Evolutionary conservation across 139 green algal genomes (phyloP).

Genomic region (Closterium sp.): DNA sequence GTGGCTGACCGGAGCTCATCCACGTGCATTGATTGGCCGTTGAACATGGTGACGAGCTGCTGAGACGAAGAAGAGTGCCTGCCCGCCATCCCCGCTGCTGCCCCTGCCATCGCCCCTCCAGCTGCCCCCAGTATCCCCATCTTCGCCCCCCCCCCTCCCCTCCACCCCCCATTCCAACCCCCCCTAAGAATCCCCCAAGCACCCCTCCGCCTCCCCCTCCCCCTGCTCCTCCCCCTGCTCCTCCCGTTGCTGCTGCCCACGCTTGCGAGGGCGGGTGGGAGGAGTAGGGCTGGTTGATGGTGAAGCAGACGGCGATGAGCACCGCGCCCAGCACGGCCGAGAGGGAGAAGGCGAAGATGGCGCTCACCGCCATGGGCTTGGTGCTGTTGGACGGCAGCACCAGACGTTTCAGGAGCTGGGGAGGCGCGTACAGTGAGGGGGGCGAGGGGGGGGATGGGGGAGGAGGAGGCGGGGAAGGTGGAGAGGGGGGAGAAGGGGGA

Average conservation of each 20-base stretch:
- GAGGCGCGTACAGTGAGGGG: neutral
- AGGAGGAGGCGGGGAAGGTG: neutral
- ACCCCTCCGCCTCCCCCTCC: neutral
- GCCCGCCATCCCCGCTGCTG: neutral
- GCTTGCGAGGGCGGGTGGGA: neutral
- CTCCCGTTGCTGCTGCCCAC: neutral
- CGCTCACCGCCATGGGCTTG: neutral
- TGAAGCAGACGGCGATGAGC: neutral
- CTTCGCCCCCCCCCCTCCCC: neutral
- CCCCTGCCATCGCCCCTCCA: neutral
- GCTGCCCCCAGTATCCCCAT: neutral
- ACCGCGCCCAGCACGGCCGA: neutral
- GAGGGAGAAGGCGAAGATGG: neutral
- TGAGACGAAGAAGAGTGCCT: neutral
- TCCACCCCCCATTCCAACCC: no score
- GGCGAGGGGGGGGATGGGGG: neutral
- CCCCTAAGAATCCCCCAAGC: neutral
- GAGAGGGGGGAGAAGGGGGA: neutral
- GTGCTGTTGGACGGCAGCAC: neutral
- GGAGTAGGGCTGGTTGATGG: neutral
- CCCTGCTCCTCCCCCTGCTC: no score
- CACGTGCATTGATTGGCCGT: neutral
- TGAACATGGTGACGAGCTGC: neutral
- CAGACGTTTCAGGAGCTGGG: neutral
- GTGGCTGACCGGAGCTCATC: neutral